Base-by-base conservation (phyloP, 2,329 filamentous ascomycete species). In the Colletotrichum horii region DNA sequence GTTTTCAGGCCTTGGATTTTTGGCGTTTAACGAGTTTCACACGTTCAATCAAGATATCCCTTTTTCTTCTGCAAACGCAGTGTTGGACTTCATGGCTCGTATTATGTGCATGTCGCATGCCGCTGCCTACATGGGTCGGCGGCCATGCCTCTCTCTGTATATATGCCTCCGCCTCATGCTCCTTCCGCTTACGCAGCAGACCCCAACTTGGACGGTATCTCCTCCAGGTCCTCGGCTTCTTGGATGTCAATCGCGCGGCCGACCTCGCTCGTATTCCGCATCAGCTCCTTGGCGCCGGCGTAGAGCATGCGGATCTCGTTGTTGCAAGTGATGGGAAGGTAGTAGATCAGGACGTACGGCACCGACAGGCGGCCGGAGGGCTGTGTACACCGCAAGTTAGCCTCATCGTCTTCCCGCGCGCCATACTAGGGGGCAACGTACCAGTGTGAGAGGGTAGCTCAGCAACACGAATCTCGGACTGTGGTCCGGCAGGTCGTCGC, bases 291-390 rank as follows among this genome's bases (percentile, higher is more conserved):
- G 58, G 97, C 97, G 52, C 96, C 94, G 34, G 97, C 97, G 84
- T 98, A 99, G 83, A 97, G 88, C 97, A 98, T 98, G 79, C 95
- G 92, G 82, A 94, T 88, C 82, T 96, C 94, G 79, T 90, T 92
- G 83, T 98, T 98, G 87, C 95, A 97, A 65, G 96, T 98, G 67
- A 93, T 94, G 9, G 97, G 97, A 26, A 98, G 92, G 87, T 98
- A 98, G 88, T 98, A 98, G 26, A 99, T 87, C 83, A 98, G 91
- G 62, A 98, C 95, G 83, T 99, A 99, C 12, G 97, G 97, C 4
- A 98, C 96, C 7, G 95, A 94, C 58, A 96, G 85, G 32, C 97
- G 93, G 72, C 97, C 97, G 68, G 94, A 96, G 60, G 93, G 88
- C 95, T 97, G 78, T n/a, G 14, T 6, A 24, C 22, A 19, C 24